Evolutionary conservation across 2,329 filamentous ascomycete genomes (phyloP), one percentile per base, ranked within the genome.

Genomic region (Cladophialophora carrionii): DNA sequence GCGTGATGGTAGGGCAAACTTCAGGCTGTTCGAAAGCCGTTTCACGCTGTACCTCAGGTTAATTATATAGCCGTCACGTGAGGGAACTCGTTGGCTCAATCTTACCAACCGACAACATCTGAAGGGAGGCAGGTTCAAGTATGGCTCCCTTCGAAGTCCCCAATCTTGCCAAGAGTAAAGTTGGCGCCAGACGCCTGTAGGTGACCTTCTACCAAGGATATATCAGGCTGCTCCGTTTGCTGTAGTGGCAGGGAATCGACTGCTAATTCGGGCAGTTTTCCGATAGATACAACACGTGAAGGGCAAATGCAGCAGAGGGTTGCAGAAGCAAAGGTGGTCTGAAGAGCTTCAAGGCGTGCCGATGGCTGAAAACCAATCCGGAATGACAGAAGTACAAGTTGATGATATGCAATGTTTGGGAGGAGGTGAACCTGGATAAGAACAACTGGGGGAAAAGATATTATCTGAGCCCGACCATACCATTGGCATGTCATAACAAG

Each of bases 381-480:
- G 12, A 24, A 31, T 48, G 12, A 17, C 24, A 49, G 29, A 8
- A 53, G 22, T 37, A 53, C 31, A 49, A 51, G 10, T n/a, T 34
- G 34, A 20, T 57, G 61, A 57, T 67, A 62, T 58, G 60, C 62
- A 65, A 49, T 29, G 37, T 26, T 12, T 49, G 41, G 52, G 32
- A 57, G 46, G 56, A 62, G 55, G 46, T 51, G 29, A 22, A 41
- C 29, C 43, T 46, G 32, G 58, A 14, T 29, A 53, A 37, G 12
- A 3, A 52, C 26, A 49, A 51, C 48, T 49, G 55, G 61, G 59
- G 58, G 34, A 49, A 57, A 32, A 65, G 58, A 65, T 67, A 65
- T 67, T 67, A 67, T 67, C 60, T 62, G 62, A 56, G 34, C 22
- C 41, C 54, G 54, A n/a, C 29, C 55, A 43, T 57, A 48, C 59